Conservation (phyloP, 495 filamentous ascomycete genomes). For the Cercophora sp. region DNA sequence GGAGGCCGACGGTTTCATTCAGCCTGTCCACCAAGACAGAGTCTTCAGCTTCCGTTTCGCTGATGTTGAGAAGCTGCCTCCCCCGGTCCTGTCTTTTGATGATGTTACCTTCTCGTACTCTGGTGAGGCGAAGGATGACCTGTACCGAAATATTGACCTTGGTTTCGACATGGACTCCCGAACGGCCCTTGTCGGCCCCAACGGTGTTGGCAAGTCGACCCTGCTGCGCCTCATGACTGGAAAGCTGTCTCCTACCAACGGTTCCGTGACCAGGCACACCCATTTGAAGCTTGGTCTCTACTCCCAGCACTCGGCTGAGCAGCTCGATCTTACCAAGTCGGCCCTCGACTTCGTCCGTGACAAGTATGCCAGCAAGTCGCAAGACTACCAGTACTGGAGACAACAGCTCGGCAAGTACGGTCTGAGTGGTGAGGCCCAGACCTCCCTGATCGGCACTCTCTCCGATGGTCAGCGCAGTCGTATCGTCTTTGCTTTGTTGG, state of each 20-base stretch:
- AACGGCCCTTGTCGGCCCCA: slow-evolving; percentile 94
- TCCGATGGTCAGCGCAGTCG: slow-evolving; percentile 96
- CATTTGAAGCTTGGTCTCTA: slow-evolving; percentile 98
- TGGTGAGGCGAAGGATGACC: slow-evolving; percentile 79
- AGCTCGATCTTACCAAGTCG: slow-evolving; percentile 96
- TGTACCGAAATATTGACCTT: slow-evolving; percentile 94
- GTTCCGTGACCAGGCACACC: slow-evolving; percentile 83
- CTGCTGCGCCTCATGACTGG: slow-evolving; percentile 96
- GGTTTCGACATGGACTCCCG: slow-evolving; percentile 99
- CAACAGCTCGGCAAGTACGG: slow-evolving; percentile 95
- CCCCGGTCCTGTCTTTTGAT: slow-evolving; percentile 93
- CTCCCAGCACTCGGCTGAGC: slow-evolving; percentile 96
- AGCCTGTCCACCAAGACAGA: slow-evolving; percentile 77
- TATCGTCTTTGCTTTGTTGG: slow-evolving; percentile 95
- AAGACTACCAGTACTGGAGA: slow-evolving; percentile 99
- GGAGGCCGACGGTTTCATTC: slow-evolving; percentile 98
- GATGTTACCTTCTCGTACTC: slow-evolving; percentile 98
- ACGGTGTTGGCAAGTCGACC: slow-evolving; percentile 99
- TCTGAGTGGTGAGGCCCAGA: slow-evolving; percentile 86
- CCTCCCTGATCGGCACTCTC: slow-evolving; percentile 93
- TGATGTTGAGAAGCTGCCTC: slow-evolving; percentile 95
- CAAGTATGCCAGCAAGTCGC: slow-evolving; percentile 81
- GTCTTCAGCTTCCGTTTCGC: slow-evolving; percentile 99
- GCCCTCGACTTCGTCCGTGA: slow-evolving; percentile 96
- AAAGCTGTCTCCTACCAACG: slow-evolving; percentile 80